Conservation (phyloP, 148 eudicot species). For the Rhododendron ferrugineum region DNA sequence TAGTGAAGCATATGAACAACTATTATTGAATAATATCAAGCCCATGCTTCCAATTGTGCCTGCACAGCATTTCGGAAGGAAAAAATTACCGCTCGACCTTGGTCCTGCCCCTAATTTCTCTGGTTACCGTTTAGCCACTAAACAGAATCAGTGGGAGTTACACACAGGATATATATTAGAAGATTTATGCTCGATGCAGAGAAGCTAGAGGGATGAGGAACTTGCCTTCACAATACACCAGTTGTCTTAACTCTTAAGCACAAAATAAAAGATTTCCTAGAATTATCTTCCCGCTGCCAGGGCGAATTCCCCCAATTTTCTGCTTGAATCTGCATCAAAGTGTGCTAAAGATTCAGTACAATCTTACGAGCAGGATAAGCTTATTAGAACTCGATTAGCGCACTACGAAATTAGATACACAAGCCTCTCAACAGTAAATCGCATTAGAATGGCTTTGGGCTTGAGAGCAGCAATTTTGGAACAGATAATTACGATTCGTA, state of each 20-base stretch:
- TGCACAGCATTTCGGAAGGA: not conserved
- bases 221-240: not conserved
- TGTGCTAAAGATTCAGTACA: not conserved
- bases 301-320: not conserved
- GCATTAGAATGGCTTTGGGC: not conserved
- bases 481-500: not conserved
- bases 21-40: not conserved
- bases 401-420: not conserved
- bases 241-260: not conserved
- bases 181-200: not conserved
- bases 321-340: not conserved
- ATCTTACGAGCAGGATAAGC: not conserved
- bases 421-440: not conserved
- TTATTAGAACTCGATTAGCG: not conserved
- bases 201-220: not conserved
- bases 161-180: not conserved
- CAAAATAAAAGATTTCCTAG: not conserved
- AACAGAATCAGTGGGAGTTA: not conserved
- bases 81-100: not conserved
- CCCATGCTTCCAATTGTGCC: not conserved
- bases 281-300: not conserved
- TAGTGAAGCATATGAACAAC: not conserved
- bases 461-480: not conserved
- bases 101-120: not conserved
- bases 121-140: not conserved